A percentile compares a stretch with the other conserved stretches of the same genome.
Evolutionary conservation across 176 grass and related monocot species (phyloP).

Genomic region (Eragrostis nindensis): DNA sequence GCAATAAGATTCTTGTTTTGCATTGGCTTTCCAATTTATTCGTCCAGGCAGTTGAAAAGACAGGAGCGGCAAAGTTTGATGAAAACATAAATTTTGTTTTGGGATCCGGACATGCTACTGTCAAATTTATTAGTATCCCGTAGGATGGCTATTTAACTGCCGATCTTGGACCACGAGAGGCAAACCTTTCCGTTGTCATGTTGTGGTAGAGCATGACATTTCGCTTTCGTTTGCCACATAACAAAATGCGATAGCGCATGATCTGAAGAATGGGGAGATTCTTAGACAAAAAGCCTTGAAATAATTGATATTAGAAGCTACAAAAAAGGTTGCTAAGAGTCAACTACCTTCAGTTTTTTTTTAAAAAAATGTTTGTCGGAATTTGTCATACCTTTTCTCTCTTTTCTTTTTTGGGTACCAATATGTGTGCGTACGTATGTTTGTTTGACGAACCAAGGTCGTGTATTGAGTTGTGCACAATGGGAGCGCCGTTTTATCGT

Average conservation of each 20-base stretch:
- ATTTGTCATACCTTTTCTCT: background rate
- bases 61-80: slow-evolving; percentile 36
- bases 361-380: background rate
- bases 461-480: background rate
- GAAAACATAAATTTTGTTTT: slow-evolving; percentile 31
- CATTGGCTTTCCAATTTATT: background rate
- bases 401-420: too few relatives aligned
- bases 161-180: background rate
- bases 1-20: background rate
- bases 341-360: background rate
- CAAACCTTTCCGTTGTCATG: background rate
- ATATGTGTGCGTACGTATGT: background rate
- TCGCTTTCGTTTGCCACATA: background rate
- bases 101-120: background rate
- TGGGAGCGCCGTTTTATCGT: background rate
- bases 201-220: background rate
- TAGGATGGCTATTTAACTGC: slow-evolving; percentile 6
- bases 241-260: background rate
- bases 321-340: background rate
- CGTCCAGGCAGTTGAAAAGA: slow-evolving; percentile 12
- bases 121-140: slow-evolving; percentile 6
- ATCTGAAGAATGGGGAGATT: background rate
- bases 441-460: background rate
- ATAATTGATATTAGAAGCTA: background rate
- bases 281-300: background rate